These are phyloP conservation scores for Amanita phalloides DNA, from an alignment of 768 basidiomycete genomes.

Conservation along the genomic window DNA sequence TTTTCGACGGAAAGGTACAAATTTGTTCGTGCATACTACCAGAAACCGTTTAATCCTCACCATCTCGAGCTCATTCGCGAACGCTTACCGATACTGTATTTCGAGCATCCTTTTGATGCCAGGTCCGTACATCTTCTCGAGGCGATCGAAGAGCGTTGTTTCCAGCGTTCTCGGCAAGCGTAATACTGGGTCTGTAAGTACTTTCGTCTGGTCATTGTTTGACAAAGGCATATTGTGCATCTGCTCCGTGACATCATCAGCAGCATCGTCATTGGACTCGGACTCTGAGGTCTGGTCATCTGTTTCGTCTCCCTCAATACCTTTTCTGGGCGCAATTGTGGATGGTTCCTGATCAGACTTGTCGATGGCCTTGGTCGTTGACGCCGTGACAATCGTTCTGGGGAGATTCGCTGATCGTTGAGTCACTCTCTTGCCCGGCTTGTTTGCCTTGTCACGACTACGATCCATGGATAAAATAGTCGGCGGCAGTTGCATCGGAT, in stretches of 20 bases:
- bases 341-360: background rate
- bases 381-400: background rate
- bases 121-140: slow-evolving; percentile 81
- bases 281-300: background rate
- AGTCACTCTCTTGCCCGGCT: background rate
- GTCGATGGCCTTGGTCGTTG: background rate
- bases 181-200: slow-evolving; percentile 19
- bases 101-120: slow-evolving; percentile 80
- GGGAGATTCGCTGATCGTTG: background rate
- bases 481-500: slow-evolving; percentile 93
- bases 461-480: slow-evolving; percentile 68
- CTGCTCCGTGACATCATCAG: background rate
- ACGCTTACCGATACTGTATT: slow-evolving; percentile 73
- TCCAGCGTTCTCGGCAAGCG: slow-evolving; percentile 67
- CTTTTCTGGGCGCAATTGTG: background rate
- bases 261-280: slow-evolving; percentile 7
- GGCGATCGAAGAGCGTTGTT: slow-evolving; percentile 84
- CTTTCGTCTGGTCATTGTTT: slow-evolving; percentile 11
- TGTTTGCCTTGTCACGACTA: slow-evolving; percentile 16
- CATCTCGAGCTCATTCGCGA: background rate
- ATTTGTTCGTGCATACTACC: slow-evolving; percentile 81
- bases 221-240: background rate
- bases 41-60: background rate
- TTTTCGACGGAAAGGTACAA: slow-evolving; percentile 75
- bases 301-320: background rate